Percentiles rank a stretch among this genome's conserved stretches.
Conservation (phyloP, 371 early-diverging fungal genomes). For the Rhizopus delemar region DNA sequence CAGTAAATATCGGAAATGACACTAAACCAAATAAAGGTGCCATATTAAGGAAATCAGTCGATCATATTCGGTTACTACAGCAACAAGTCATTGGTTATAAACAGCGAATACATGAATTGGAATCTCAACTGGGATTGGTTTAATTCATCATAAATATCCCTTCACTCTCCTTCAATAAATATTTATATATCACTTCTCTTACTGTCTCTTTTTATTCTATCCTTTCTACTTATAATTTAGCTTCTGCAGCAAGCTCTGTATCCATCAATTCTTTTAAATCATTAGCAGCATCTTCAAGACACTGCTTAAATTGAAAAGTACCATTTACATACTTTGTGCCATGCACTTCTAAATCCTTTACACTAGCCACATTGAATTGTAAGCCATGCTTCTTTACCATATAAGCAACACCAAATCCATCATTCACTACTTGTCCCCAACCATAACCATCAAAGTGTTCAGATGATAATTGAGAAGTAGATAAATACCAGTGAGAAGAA, state of each 20-base stretch:
- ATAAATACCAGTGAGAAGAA: slow-evolving; percentile 91
- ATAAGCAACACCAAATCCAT: slow-evolving; percentile 94
- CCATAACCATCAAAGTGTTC: slow-evolving; percentile 93
- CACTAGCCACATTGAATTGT: slow-evolving; percentile 84
- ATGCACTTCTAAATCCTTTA: slow-evolving; percentile 52
- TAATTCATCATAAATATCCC: not conserved
- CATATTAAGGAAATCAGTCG: slow-evolving; percentile 87
- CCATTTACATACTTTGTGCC: slow-evolving; percentile 46
- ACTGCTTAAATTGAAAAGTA: slow-evolving; percentile 56
- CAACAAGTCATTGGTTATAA: slow-evolving; percentile 57
- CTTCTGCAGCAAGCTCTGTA: slow-evolving; percentile 45
- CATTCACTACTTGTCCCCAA: slow-evolving; percentile 94
- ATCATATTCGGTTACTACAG: slow-evolving; percentile 80
- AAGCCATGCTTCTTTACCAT: slow-evolving; percentile 85
- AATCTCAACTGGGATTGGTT: slow-evolving; percentile 34
- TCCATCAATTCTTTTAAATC: slow-evolving; percentile 79
- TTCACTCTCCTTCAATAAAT: not conserved
- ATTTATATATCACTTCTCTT: not conserved
- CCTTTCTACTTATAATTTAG: slow-evolving; percentile 42
- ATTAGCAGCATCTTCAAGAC: slow-evolving; percentile 59
- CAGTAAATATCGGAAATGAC: slow-evolving; percentile 35
- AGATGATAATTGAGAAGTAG: slow-evolving; percentile 89
- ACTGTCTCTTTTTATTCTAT: not conserved
- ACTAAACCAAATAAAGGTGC: slow-evolving; percentile 82
- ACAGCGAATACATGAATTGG: slow-evolving; percentile 74